A percentile compares a stretch with the other conserved stretches of the same genome.
Evolutionary conservation across 345 rosid species (phyloP).

Genomic region (Laguncularia racemosa): DNA sequence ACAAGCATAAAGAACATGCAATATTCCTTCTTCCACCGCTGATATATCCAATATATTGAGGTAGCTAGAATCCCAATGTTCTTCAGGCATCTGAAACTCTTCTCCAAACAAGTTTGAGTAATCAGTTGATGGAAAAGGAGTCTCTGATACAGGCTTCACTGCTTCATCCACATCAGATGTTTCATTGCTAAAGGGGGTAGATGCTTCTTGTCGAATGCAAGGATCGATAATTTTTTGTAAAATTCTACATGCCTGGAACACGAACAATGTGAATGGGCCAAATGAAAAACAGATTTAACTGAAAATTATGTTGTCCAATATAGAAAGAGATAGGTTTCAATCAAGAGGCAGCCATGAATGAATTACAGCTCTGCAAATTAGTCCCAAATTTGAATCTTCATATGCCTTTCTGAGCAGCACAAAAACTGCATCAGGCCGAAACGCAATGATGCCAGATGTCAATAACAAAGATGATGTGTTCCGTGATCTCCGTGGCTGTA

Average conservation of each 20-base stretch:
- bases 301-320: neutral
- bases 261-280: conserved; percentile 8
- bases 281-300: conserved; percentile 4
- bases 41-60: conserved; percentile 53
- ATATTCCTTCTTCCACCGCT: conserved; percentile 78
- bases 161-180: conserved; percentile 34
- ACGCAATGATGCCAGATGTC: conserved; percentile 43
- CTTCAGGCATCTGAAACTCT: conserved; percentile 45
- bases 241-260: conserved; percentile 52
- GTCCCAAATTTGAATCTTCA: conserved; percentile 50
- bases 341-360: conserved; percentile 10
- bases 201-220: conserved; percentile 25
- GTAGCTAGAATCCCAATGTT: conserved; percentile 42
- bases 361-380: conserved; percentile 56
- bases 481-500: conserved; percentile 67
- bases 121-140: conserved; percentile 33
- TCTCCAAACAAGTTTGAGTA: conserved; percentile 74
- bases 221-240: conserved; percentile 53
- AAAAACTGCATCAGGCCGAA: conserved; percentile 57
- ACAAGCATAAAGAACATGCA: conserved; percentile 80
- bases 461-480: conserved; percentile 33
- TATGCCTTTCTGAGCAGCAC: conserved; percentile 60
- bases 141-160: conserved; percentile 28
- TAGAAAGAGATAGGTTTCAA: neutral
- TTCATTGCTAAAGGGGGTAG: conserved; percentile 22